Evolutionary conservation across 805 yeast species (phyloP).

Genomic region (Starmerella ratchasimensis): DNA sequence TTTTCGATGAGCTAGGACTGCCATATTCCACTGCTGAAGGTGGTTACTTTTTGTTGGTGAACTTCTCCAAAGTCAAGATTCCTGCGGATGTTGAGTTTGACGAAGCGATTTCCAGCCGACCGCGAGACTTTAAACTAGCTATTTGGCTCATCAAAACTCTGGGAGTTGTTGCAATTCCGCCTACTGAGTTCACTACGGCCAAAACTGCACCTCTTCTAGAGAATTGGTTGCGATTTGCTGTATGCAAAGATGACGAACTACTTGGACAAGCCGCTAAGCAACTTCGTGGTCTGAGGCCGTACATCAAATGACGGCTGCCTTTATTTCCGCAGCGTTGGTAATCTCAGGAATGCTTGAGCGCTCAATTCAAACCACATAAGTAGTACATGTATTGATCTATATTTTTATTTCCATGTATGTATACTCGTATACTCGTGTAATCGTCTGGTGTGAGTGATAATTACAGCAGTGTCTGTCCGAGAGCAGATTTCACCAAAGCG

Average conservation of each 20-base stretch:
- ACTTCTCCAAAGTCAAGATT: slow-evolving; percentile 65
- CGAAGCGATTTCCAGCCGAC: slow-evolving; percentile 47
- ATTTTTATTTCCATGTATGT: neutral
- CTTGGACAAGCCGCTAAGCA: slow-evolving; percentile 71
- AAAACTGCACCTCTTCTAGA: slow-evolving; percentile 66
- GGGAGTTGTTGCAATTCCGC: slow-evolving; percentile 95
- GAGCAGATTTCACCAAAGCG: slow-evolving; percentile 82
- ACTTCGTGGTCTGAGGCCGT: slow-evolving; percentile 55
- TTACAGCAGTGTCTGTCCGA: slow-evolving; percentile 76
- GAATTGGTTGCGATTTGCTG: slow-evolving; percentile 81
- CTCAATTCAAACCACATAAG: neutral
- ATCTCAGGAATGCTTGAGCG: neutral
- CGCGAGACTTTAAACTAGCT: slow-evolving; percentile 76
- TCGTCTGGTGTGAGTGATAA: neutral
- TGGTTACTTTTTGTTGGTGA: slow-evolving; percentile 82
- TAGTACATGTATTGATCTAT: neutral
- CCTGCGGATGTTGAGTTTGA: slow-evolving; percentile 67
- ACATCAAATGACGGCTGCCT: slow-evolving; percentile 26
- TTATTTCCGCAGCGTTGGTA: too few species aligned
- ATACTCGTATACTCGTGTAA: neutral
- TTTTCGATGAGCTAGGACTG: slow-evolving; percentile 73
- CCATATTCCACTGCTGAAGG: slow-evolving; percentile 91
- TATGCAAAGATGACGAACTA: slow-evolving; percentile 79
- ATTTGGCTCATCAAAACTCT: slow-evolving; percentile 86
- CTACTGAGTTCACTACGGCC: slow-evolving; percentile 78